Evolutionary conservation across 2,329 filamentous ascomycete species (phyloP).

Genomic region (Thielaviopsis punctulata): DNA sequence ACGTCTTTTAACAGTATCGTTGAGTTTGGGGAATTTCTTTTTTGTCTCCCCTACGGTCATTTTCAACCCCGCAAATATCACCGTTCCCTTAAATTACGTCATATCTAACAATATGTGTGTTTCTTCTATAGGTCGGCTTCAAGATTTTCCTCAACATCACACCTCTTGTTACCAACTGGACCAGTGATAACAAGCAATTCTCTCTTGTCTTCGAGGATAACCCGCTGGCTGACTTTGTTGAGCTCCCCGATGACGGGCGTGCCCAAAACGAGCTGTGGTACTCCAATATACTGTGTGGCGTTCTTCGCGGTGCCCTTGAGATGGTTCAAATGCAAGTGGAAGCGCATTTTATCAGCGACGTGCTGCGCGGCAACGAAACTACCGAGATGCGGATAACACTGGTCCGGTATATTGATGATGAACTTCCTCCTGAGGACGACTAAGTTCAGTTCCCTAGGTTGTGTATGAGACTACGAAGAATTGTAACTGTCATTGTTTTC

Average conservation of each 20-base stretch:
- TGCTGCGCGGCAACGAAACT: slow-evolving; percentile 81
- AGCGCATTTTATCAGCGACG: slow-evolving; percentile 86
- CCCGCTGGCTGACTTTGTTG: slow-evolving; percentile 90
- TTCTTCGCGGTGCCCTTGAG: slow-evolving; percentile 77
- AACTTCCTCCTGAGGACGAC: slow-evolving; percentile 92
- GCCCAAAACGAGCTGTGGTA: slow-evolving; percentile 98
- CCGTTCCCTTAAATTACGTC: neutral
- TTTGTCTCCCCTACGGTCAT: no score
- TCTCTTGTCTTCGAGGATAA: slow-evolving; percentile 95
- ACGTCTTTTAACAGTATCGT: no score
- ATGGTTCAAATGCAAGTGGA: slow-evolving; percentile 99
- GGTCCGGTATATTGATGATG: slow-evolving; percentile 89
- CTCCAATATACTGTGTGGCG: slow-evolving; percentile 89
- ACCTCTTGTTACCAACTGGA: slow-evolving; percentile 88
- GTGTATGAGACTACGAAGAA: neutral
- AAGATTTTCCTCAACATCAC: slow-evolving; percentile 98
- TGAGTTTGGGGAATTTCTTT: no score
- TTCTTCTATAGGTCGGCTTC: slow-evolving; percentile 60
- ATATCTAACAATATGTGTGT: neutral
- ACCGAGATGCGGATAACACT: slow-evolving; percentile 93
- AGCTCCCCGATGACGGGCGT: slow-evolving; percentile 85
- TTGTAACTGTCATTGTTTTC: neutral
- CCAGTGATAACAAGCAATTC: slow-evolving; percentile 88
- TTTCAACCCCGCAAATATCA: neutral
- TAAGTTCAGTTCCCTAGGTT: slow-evolving; percentile 25